Evolutionary conservation across 1,284 basidiomycete species (phyloP).

Genomic region (Naganishia sp.): DNA sequence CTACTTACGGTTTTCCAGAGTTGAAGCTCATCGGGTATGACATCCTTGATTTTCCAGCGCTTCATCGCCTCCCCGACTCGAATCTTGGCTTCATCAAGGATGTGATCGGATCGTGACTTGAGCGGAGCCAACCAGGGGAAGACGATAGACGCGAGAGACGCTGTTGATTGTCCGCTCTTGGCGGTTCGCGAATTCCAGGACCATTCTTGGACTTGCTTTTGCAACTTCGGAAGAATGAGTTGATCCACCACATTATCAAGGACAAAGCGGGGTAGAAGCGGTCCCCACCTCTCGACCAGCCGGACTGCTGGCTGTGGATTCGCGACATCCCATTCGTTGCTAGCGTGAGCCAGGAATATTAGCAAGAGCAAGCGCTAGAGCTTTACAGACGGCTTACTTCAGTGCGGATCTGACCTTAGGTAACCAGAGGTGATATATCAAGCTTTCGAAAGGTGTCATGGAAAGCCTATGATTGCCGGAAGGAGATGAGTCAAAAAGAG

Average conservation of each 20-base stretch:
- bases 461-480: too few relatives aligned
- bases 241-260: conserved; percentile 94
- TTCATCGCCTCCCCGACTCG: conserved; percentile 78
- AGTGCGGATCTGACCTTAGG: conserved; percentile 86
- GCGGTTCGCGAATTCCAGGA: conserved; percentile 56
- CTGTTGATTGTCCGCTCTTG: conserved; percentile 38
- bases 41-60: conserved; percentile 72
- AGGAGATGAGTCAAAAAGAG: too few relatives aligned
- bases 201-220: conserved; percentile 82
- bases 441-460: conserved; percentile 94
- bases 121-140: conserved; percentile 95
- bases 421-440: conserved; percentile 89
- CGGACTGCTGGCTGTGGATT: conserved; percentile 73
- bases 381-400: conserved; percentile 60
- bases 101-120: conserved; percentile 71
- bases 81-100: conserved; percentile 80
- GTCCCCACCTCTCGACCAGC: conserved; percentile 84
- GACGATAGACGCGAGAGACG: conserved; percentile 73
- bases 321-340: conserved; percentile 83
- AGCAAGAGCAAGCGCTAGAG: not conserved
- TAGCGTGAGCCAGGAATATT: conserved; percentile 39
- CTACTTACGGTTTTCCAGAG: conserved; percentile 77
- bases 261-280: conserved; percentile 84
- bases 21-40: conserved; percentile 69
- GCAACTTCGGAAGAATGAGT: conserved; percentile 87